These are phyloP conservation scores for Coemansia sp. DNA, from an alignment of 192 early-diverging fungal genomes.

Conservation along the genomic window DNA sequence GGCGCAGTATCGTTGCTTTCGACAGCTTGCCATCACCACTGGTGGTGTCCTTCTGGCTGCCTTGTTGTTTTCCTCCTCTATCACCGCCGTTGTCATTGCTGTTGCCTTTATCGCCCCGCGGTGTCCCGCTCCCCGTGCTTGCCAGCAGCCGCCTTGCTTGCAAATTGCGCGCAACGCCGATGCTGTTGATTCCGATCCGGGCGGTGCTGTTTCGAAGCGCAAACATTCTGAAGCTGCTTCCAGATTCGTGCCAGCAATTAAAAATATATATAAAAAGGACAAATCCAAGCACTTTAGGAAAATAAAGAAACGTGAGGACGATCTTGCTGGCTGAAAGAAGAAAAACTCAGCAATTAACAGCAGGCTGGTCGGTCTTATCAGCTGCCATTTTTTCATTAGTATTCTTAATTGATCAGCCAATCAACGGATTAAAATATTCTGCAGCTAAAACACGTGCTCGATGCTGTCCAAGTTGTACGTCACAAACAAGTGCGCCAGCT, in stretches of 20 bases:
- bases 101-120: not conserved
- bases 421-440: not conserved
- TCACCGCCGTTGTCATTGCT: not conserved
- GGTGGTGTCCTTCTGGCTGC: too few species aligned
- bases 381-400: too few species aligned
- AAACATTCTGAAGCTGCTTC: not conserved
- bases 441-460: not conserved
- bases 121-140: not conserved
- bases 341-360: too few species aligned
- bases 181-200: not conserved
- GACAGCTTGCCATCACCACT: too few species aligned
- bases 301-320: too few species aligned
- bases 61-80: too few species aligned
- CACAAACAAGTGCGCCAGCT: constrained; percentile 39
- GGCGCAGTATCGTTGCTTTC: not conserved
- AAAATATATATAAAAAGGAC: too few species aligned
- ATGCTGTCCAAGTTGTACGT: constrained; percentile 16
- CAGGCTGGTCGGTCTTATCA: too few species aligned
- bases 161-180: not conserved
- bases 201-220: constrained; percentile 1
- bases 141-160: not conserved
- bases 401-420: too few species aligned
- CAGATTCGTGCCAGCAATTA: too few species aligned
- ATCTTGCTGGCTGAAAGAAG: too few species aligned
- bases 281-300: too few species aligned